Evolutionary conservation across 2,329 filamentous ascomycete species (phyloP).

Genomic region (Colletotrichum lindemuthianum): DNA sequence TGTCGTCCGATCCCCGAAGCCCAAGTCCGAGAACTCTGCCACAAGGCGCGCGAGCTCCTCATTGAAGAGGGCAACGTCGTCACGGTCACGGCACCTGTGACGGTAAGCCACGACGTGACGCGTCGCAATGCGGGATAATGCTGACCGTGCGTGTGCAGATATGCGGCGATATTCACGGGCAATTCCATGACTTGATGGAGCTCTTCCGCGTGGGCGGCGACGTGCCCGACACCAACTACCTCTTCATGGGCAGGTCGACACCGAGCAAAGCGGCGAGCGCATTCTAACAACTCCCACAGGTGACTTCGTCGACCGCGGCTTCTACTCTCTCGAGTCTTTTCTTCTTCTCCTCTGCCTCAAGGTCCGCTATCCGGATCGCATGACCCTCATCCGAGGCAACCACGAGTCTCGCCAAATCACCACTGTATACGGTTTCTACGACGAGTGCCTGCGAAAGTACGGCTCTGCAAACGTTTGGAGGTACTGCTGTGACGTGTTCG

Average conservation of each 20-base stretch:
- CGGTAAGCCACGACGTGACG: slow-evolving; percentile 62
- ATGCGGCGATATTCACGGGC: slow-evolving; percentile 96
- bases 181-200: slow-evolving; percentile 98
- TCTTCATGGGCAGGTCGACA: slow-evolving; percentile 82
- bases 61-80: slow-evolving; percentile 99
- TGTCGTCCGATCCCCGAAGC: slow-evolving; percentile 96
- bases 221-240: slow-evolving; percentile 94
- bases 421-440: slow-evolving; percentile 97
- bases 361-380: slow-evolving; percentile 96
- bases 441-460: slow-evolving; percentile 95
- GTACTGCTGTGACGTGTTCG: slow-evolving; percentile 97
- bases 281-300: slow-evolving; percentile 57
- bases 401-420: slow-evolving; percentile 98
- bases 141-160: slow-evolving; percentile 63
- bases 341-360: slow-evolving; percentile 95
- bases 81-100: slow-evolving; percentile 92
- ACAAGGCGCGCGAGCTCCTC: slow-evolving; percentile 94
- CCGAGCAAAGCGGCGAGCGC: not conserved
- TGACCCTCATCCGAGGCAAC: slow-evolving; percentile 94
- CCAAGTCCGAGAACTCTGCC: slow-evolving; percentile 95
- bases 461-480: slow-evolving; percentile 97
- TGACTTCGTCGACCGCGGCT: slow-evolving; percentile 97
- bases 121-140: not conserved
- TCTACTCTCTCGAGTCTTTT: slow-evolving; percentile 97
- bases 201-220: slow-evolving; percentile 93